Percentiles rank a stretch among this genome's conserved stretches.
Evolutionary conservation across 352 stramenopile species (phyloP).

Genomic region (Plasmopara viticola): DNA sequence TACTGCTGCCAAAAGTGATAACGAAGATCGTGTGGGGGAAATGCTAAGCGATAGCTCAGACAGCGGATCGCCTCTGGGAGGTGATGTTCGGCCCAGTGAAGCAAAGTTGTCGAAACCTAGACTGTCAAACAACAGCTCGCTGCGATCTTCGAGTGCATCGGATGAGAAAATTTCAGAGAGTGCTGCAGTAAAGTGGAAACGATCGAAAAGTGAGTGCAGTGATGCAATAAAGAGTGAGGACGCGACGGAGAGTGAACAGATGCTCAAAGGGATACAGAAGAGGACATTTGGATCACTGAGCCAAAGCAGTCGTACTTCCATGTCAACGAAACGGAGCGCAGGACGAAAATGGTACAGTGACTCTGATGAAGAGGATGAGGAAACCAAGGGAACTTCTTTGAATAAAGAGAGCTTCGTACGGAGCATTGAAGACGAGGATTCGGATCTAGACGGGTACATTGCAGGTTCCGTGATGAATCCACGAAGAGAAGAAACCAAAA

Average conservation of each 20-base stretch:
- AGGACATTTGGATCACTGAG: conserved; percentile 13
- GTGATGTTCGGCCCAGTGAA: conserved; percentile 13
- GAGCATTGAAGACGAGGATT: conserved; percentile 19
- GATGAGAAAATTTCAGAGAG: conserved; percentile 3
- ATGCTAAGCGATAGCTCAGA: conserved; percentile 65
- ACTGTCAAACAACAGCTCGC: conserved; percentile 15
- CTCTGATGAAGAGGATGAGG: conserved; percentile 35
- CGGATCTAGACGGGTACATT: conserved; percentile 26
- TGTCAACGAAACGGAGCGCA: conserved; percentile 19
- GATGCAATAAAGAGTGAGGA: conserved; percentile 3
- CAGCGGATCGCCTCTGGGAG: conserved; percentile 20
- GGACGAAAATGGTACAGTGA: conserved; percentile 51
- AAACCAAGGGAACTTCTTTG: conserved; percentile 13
- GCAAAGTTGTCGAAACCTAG: conserved; percentile 9
- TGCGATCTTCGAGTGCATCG: conserved; percentile 13
- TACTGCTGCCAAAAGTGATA: conserved; percentile 4
- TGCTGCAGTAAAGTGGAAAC: conserved; percentile 4
- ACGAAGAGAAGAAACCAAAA: conserved; percentile 5
- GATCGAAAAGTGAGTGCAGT: conserved; percentile 5
- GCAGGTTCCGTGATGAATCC: conserved; percentile 16
- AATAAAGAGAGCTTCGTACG: conserved; percentile 9
- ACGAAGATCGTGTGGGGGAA: conserved; percentile 37
- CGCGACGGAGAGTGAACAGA: conserved; percentile 5
- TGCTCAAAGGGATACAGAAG: background rate
- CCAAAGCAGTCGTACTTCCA: conserved; percentile 13